Evolutionary conservation across 2,329 filamentous ascomycete species (phyloP), one percentile per base, ranked within the genome.

Genomic region (Claviceps sp.): DNA sequence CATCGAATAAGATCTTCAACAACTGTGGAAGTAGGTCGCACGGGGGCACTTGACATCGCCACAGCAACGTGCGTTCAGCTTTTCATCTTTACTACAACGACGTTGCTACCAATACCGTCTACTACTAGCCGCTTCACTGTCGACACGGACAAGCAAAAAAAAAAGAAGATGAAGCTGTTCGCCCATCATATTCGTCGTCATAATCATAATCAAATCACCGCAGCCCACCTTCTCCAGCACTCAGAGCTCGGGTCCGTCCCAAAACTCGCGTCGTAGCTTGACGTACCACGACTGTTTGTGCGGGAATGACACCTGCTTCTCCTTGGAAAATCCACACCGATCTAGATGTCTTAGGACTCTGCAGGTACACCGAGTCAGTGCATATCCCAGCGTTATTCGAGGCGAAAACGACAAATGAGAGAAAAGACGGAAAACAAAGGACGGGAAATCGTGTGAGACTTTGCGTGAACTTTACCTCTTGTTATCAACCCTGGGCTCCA

Each of bases 401-500:
- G 5, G 5, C 26, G 8, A 38, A 11, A 11, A 24, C 14, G 3
- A 16, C 34, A 38, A 47, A 47, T 14, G 20, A 48, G 16, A n/a
- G 11, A 2, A 0, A 8, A 26, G 11, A 42, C 2, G n/a, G 22
- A 14, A 11, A 9, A 26, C 11, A 22, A 26, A 43, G 14, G n/a
- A 47, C 5, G n/a, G 3, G 26, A 37, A 20, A 46, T 6, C 1
- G 18, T n/a, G 7, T 6, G 18, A 37, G 30, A n/a, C 1, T 18
- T 1, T 34, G 30, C 8, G 9, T 3, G 37, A 3, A 4, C 57
- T 82, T 68, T 66, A 95, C 91, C 86, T 90, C 52, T 76, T 72
- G 65, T 98, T 97, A 65, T 98, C 93, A 13, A 97, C 77, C 63
- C 93, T 79, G 2, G 93, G 93, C 70, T 98, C 93, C 60, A 97